A percentile compares a stretch with the other conserved stretches of the same genome.
These are phyloP conservation scores for Cordyceps cicadae DNA, from an alignment of 2,329 filamentous ascomycete species.

Conservation along the genomic window DNA sequence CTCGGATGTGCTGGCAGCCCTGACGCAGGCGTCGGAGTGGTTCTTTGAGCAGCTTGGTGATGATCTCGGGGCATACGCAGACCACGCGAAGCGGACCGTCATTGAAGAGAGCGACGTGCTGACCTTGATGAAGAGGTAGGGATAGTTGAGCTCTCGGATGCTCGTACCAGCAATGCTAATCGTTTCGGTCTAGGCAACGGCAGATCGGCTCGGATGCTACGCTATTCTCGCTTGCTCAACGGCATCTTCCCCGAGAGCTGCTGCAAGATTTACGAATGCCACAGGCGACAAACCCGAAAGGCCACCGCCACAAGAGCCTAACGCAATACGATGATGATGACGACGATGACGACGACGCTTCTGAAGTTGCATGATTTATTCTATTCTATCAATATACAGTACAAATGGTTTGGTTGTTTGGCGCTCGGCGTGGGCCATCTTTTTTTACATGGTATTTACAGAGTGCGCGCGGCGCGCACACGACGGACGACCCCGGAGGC, in stretches of 20 bases:
- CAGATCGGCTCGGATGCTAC: conserved; percentile 64
- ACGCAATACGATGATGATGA: conserved; percentile 16
- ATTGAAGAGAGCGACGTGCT: conserved; percentile 81
- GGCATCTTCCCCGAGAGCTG: conserved; percentile 71
- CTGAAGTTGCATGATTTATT: conserved; percentile 25
- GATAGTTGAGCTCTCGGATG: conserved; percentile 14
- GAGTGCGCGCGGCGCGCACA: conserved; percentile 48
- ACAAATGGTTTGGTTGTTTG: conserved; percentile 7
- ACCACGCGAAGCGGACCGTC: conserved; percentile 73
- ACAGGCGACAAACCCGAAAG: conserved; percentile 43
- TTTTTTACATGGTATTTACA: conserved; percentile 19
- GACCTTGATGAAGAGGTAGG: conserved; percentile 74
- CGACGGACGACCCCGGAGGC: conserved; percentile 63
- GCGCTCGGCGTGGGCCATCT: neutral
- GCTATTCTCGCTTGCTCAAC: conserved; percentile 76
- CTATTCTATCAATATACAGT: conserved; percentile 17
- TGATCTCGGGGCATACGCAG: conserved; percentile 70
- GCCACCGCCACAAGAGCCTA: conserved; percentile 28
- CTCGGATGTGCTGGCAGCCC: conserved; percentile 63
- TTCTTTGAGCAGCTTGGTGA: conserved; percentile 84
- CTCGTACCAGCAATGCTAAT: conserved; percentile 8
- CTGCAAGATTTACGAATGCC: conserved; percentile 74
- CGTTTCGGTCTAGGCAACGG: conserved; percentile 55
- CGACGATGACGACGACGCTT: conserved; percentile 23
- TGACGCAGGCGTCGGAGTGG: conserved; percentile 79